Evolutionary conservation across 495 filamentous ascomycete species (phyloP), one percentile per base, ranked within the genome.

Genomic region (Penicillium pulvis): DNA sequence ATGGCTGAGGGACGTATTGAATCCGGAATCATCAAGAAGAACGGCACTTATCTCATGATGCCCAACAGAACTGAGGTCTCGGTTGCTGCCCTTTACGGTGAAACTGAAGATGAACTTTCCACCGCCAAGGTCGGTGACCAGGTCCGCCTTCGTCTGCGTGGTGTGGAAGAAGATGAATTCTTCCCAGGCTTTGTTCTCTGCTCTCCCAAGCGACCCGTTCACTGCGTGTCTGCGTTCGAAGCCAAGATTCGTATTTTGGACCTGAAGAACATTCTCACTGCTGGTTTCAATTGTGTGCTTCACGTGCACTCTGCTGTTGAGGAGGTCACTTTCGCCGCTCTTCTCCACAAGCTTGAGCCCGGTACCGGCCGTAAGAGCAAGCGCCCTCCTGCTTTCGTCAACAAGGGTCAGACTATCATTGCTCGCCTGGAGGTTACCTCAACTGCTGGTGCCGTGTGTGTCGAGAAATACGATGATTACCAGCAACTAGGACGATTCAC

Each of bases 1-100:
- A 92, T 98, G 81, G 84, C 95, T 19, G 95, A 99, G 76, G 94
- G 94, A 53, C 97, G 96, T 77, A 90, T 99, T 64, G 95, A 99
- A 74, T 86, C 92, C 8, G 94, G 94, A 65, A 86, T 93, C 28
- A 78, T 96, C 77, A 92, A 90, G 81, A 98, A 97, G 80, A 90
- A 87, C 49, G 82, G 82, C 70, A 86, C 64, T 56, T 85, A 95
- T 61, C 71, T 92, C 49, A 90, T 99, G 85, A 98, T 99, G 95
- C 94, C 94, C 42, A 96, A 95, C 71, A 86, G 86, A 60, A 86
- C 93, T 42, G 85, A 86, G 44, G 82, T 96, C 44, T 81, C 87
- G 45, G 83, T 98, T 44, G 73, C 92, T 4, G 90, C 92, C 23
- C 78, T 96, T 4, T 99, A 97, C 61, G 94, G 93, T 54, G 95